phyloP scores from a whole-genome alignment of 1,284 basidiomycete genomes.

The Apiotrichum veenhuisii region DNA sequence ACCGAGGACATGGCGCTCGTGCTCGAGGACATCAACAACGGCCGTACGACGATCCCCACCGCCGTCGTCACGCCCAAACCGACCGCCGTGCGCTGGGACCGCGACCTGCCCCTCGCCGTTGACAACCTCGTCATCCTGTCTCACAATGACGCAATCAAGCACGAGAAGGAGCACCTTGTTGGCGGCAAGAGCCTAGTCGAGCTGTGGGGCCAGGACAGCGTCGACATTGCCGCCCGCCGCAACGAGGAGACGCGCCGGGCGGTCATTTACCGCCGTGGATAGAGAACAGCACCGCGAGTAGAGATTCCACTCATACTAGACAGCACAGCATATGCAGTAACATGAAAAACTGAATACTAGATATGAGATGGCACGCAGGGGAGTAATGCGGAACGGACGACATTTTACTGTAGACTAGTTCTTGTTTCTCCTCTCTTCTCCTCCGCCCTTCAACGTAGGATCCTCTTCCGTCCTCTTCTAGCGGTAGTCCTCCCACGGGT shows the following conservation, averaged over 20 bases:
- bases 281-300: background rate
- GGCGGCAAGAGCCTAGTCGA: constrained; percentile 53
- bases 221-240: constrained; percentile 54
- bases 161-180: constrained; percentile 57
- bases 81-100: constrained; percentile 68
- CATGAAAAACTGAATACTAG: background rate
- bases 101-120: constrained; percentile 57
- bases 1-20: constrained; percentile 75
- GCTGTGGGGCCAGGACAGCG: constrained; percentile 64
- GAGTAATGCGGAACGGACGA: background rate
- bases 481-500: constrained; percentile 34
- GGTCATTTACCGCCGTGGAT: constrained; percentile 34
- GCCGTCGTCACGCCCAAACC: constrained; percentile 60
- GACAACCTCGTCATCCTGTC: constrained; percentile 82
- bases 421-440: too few relatives aligned
- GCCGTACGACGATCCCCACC: constrained; percentile 73
- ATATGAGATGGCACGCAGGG: background rate
- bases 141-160: constrained; percentile 64
- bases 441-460: too few relatives aligned
- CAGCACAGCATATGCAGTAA: constrained; percentile 6
- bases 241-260: constrained; percentile 56
- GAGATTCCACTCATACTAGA: background rate
- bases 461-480: constrained; percentile 4
- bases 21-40: constrained; percentile 81
- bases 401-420: too few relatives aligned